Conservation (phyloP, 345 rosid genomes). For the Hypericum perforatum region DNA sequence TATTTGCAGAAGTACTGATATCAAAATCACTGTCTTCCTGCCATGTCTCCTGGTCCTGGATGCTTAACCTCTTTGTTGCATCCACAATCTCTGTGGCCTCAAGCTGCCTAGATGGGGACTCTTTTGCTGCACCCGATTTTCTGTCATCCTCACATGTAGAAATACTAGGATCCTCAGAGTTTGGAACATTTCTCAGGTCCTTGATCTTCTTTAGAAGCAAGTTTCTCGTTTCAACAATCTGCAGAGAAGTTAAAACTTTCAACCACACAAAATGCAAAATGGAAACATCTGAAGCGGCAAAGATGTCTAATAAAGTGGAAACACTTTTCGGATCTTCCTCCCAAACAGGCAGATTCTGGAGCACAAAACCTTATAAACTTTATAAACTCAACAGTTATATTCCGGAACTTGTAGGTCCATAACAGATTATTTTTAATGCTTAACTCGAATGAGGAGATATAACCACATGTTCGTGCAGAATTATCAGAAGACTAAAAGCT, state of each 20-base stretch:
- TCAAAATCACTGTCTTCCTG: slow-evolving; percentile 28
- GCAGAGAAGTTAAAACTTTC: slow-evolving; percentile 8
- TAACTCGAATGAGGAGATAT: no score
- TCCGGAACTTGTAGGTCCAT: no score
- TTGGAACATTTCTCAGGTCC: slow-evolving; percentile 23
- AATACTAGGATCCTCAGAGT: slow-evolving; percentile 10
- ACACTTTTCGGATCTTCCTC: no score
- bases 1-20: slow-evolving; percentile 14
- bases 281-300: no score
- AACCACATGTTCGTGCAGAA: no score
- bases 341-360: no score
- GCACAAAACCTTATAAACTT: no score
- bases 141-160: slow-evolving; percentile 16
- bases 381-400: no score
- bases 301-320: no score
- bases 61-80: slow-evolving; percentile 21
- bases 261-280: no score
- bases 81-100: slow-evolving; percentile 19
- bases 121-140: slow-evolving; percentile 10
- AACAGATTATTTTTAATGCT: no score
- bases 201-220: slow-evolving; percentile 41
- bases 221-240: slow-evolving; percentile 54
- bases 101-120: slow-evolving; percentile 6
- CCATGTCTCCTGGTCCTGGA: slow-evolving; percentile 29
- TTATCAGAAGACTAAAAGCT: no score